Percentiles rank a stretch among this genome's conserved stretches.
Evolutionary conservation across 1,284 basidiomycete species (phyloP).

Genomic region (Sporisorium iseilematis-ciliati): DNA sequence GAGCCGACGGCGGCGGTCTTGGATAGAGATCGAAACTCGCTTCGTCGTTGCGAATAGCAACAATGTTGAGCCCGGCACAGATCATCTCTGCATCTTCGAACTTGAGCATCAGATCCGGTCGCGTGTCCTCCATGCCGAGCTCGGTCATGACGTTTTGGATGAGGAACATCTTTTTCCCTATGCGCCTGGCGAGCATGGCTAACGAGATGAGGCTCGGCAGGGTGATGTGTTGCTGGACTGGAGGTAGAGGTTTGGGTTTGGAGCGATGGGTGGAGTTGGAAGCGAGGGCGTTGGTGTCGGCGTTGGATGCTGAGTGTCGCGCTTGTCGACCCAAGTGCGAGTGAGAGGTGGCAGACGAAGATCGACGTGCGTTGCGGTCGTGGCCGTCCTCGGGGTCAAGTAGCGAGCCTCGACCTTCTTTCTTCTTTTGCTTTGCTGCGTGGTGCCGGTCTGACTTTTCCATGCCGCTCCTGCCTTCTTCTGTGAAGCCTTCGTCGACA

Average conservation of each 20-base stretch:
- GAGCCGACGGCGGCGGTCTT: slow-evolving; percentile 32
- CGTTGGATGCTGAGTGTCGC: not conserved
- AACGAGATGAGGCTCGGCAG: slow-evolving; percentile 61
- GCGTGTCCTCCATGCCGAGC: slow-evolving; percentile 56
- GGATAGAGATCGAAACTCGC: slow-evolving; percentile 65
- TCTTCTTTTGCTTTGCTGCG: slow-evolving; percentile 47
- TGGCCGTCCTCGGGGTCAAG: slow-evolving; percentile 9
- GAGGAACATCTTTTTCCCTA: slow-evolving; percentile 54
- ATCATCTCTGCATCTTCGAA: slow-evolving; percentile 67
- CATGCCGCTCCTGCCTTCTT: not conserved
- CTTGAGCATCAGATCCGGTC: slow-evolving; percentile 63
- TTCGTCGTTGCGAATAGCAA: slow-evolving; percentile 59
- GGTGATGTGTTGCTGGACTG: slow-evolving; percentile 41
- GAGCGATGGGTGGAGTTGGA: slow-evolving; percentile 9
- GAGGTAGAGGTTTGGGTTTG: slow-evolving; percentile 28
- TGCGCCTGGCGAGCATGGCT: slow-evolving; percentile 47
- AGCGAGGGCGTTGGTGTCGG: not conserved
- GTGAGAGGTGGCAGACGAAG: slow-evolving; percentile 1
- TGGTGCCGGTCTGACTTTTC: slow-evolving; percentile 46
- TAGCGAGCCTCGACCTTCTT: slow-evolving; percentile 44
- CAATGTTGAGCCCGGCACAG: slow-evolving; percentile 58
- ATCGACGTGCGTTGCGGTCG: slow-evolving; percentile 7
- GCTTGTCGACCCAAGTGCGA: not conserved
- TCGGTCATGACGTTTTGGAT: slow-evolving; percentile 62
- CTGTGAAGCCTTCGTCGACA: slow-evolving; percentile 11